These are phyloP conservation scores for Phaeosphaeriaceae sp. DNA, from an alignment of 2,329 filamentous ascomycete species.

Conservation along the genomic window DNA sequence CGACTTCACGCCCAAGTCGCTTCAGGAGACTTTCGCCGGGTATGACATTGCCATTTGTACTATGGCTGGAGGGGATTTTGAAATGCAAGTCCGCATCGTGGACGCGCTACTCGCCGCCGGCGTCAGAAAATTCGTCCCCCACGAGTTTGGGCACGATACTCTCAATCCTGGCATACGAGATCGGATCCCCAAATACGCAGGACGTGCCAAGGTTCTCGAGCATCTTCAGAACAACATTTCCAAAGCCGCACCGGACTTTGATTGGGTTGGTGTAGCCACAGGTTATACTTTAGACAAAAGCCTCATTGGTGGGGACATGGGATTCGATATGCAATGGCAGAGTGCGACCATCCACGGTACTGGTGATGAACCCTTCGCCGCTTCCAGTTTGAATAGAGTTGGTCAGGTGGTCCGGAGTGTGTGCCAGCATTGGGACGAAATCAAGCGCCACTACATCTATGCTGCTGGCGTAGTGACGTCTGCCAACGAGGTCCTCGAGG, in stretches of 20 bases:
- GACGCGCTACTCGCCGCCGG: conserved; percentile 50
- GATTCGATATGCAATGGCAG: conserved; percentile 50
- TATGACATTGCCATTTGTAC: conserved; percentile 49
- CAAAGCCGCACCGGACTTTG: conserved; percentile 19
- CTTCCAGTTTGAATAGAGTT: conserved; percentile 41
- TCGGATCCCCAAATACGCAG: conserved; percentile 37
- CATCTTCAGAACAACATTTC: conserved; percentile 31
- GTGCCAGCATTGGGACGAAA: conserved; percentile 38
- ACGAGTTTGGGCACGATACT: conserved; percentile 50
- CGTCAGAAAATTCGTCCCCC: conserved; percentile 51
- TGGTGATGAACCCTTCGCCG: conserved; percentile 45
- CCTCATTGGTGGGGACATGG: conserved; percentile 43
- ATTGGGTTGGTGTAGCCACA: conserved; percentile 46
- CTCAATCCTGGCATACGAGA: conserved; percentile 39
- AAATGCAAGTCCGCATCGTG: conserved; percentile 41
- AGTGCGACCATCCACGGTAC: conserved; percentile 48
- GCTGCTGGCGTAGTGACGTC: conserved; percentile 40
- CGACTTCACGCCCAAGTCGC: conserved; percentile 41
- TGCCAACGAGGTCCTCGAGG: conserved; percentile 40
- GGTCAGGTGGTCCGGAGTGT: conserved; percentile 36
- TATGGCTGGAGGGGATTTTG: conserved; percentile 33
- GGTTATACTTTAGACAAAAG: conserved; percentile 42
- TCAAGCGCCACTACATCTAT: conserved; percentile 48
- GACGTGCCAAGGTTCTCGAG: conserved; percentile 37
- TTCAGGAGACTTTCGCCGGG: conserved; percentile 41